phyloP scores from a whole-genome alignment of 805 yeast genomes.

The Candida dajiaensis region DNA sequence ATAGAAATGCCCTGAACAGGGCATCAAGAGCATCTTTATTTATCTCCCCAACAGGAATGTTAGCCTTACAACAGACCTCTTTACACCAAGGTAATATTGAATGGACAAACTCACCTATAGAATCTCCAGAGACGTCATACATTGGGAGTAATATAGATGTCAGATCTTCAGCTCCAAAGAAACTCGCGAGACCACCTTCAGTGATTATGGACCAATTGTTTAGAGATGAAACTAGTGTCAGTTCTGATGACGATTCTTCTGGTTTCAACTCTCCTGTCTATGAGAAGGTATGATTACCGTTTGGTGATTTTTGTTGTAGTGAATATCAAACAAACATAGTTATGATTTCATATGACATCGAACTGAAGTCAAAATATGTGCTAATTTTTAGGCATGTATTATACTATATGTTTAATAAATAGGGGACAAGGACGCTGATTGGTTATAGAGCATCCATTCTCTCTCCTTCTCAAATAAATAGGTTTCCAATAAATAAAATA shows the following conservation, averaged over 20 bases:
- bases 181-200: slow-evolving; percentile 42
- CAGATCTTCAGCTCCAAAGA: background rate
- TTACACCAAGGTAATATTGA: background rate
- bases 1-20: slow-evolving; percentile 19
- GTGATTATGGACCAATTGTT: slow-evolving; percentile 41
- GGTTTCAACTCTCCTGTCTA: slow-evolving; percentile 5
- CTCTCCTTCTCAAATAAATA: background rate
- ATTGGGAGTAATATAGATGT: background rate
- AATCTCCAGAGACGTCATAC: slow-evolving; percentile 16
- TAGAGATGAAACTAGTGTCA: slow-evolving; percentile 21
- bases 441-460: background rate
- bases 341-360: too few species aligned
- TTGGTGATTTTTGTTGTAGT: too few species aligned
- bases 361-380: too few species aligned
- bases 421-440: background rate
- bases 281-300: slow-evolving; percentile 14
- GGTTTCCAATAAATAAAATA: slow-evolving; percentile 3
- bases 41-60: slow-evolving; percentile 44
- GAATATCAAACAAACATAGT: too few species aligned
- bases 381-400: background rate
- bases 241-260: background rate
- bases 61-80: slow-evolving; percentile 17
- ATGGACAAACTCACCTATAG: slow-evolving; percentile 18
- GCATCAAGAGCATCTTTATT: slow-evolving; percentile 40
- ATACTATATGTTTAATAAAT: slow-evolving; percentile 1